phyloP scores from a whole-genome alignment of 2,329 filamentous ascomycete genomes.

The Calonectria naviculata region DNA sequence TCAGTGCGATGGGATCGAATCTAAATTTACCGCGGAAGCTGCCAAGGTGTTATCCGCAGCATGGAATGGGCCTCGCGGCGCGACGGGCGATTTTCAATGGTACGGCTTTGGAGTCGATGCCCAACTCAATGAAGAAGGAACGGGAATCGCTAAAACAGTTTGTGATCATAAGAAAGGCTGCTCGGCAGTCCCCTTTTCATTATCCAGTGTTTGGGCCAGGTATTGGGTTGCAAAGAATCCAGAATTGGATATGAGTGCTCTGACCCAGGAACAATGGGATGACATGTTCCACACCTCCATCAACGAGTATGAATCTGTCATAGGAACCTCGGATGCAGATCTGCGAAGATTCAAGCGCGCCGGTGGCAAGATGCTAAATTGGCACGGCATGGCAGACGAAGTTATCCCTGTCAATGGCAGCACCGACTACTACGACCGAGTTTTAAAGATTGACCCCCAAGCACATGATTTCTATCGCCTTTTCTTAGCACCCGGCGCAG shows the following conservation, averaged over 20 bases:
- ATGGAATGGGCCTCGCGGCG: neutral
- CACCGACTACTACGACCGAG: neutral
- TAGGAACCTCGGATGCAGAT: neutral
- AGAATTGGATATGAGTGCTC: neutral
- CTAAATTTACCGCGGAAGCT: neutral
- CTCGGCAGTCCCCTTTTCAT: neutral
- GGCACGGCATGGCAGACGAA: neutral
- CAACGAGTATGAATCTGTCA: neutral
- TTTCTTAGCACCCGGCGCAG: neutral
- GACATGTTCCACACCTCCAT: neutral
- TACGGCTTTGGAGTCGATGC: neutral
- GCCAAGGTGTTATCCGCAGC: neutral
- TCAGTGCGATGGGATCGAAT: neutral
- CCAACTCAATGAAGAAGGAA: neutral
- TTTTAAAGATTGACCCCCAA: neutral
- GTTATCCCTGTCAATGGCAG: neutral
- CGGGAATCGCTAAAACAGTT: neutral
- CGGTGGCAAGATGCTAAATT: neutral
- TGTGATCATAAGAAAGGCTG: neutral
- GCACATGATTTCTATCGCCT: neutral
- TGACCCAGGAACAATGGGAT: neutral
- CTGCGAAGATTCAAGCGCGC: neutral
- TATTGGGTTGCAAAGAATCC: neutral
- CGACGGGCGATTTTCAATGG: neutral
- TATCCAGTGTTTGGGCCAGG: neutral